Evolutionary conservation across 1,284 basidiomycete species (phyloP).

Genomic region (Irpex lacteus): DNA sequence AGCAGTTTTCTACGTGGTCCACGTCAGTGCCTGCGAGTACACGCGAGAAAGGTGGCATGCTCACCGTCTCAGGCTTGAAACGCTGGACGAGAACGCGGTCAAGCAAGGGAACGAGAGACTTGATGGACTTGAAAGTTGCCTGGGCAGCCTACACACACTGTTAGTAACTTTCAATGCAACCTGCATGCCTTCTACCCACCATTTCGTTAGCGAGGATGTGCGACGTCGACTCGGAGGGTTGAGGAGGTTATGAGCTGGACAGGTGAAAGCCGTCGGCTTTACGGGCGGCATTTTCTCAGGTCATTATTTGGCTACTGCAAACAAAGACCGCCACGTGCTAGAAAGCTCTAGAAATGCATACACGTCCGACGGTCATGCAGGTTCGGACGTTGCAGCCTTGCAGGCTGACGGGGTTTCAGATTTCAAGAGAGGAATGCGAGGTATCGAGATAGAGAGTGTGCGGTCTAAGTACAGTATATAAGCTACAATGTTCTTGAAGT

Average conservation of each 20-base stretch:
- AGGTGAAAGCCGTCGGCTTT: constrained; percentile 4
- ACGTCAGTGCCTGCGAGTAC: neutral
- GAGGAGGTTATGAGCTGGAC: constrained; percentile 4
- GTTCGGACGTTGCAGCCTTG: neutral
- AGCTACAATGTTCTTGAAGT: constrained; percentile 21
- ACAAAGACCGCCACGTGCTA: constrained; percentile 21
- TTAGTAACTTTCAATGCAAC: neutral
- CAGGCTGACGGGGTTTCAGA: neutral
- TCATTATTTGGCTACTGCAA: constrained; percentile 30
- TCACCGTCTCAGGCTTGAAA: constrained; percentile 90
- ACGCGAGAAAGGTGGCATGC: constrained; percentile 24
- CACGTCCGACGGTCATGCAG: neutral
- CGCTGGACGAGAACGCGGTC: constrained; percentile 98
- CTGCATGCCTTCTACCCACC: constrained; percentile 8
- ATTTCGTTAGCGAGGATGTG: constrained; percentile 11
- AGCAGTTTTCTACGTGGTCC: constrained; percentile 78
- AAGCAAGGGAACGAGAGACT: constrained; percentile 85
- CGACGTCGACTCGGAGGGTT: neutral
- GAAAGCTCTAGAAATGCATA: constrained; percentile 23
- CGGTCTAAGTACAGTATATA: constrained; percentile 18
- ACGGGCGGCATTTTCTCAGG: constrained; percentile 21
- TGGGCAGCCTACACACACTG: constrained; percentile 53
- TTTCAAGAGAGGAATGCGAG: constrained; percentile 10
- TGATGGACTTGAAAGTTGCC: constrained; percentile 94
- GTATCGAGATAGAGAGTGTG: constrained; percentile 23